Conservation (phyloP, 768 basidiomycete species). For the Amanita fuliginea region DNA sequence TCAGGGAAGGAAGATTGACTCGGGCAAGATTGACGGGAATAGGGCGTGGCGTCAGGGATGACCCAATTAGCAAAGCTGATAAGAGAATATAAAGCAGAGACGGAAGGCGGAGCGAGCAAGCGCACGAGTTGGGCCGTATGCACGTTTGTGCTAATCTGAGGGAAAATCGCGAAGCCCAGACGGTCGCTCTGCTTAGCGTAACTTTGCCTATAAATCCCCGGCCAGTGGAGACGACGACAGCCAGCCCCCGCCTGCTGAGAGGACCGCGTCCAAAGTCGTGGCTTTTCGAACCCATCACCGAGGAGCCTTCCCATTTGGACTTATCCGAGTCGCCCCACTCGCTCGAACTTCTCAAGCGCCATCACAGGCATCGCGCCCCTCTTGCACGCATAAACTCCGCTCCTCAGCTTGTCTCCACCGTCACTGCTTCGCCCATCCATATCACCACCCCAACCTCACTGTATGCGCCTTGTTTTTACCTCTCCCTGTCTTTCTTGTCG, state of each 20-base stretch:
- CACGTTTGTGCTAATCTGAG: constrained; percentile 4
- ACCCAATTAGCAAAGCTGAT: neutral
- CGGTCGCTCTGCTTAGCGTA: constrained; percentile 5
- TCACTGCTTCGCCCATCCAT: constrained; percentile 49
- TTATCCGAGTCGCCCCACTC: constrained; percentile 9
- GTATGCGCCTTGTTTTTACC: constrained; percentile 19
- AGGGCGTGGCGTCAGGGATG: neutral
- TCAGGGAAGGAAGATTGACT: neutral
- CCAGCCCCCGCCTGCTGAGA: constrained; percentile 9
- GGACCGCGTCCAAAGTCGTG: constrained; percentile 20
- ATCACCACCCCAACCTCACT: constrained; percentile 29
- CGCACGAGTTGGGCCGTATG: neutral
- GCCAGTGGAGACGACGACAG: constrained; percentile 6
- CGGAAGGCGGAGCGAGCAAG: neutral
- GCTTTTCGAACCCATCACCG: constrained; percentile 37
- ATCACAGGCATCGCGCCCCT: constrained; percentile 43
- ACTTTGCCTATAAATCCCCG: constrained; percentile 14
- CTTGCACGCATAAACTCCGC: constrained; percentile 37
- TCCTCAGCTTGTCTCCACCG: constrained; percentile 54
- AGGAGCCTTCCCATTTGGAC: constrained; percentile 32
- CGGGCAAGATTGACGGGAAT: neutral
- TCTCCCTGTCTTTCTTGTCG: constrained; percentile 9
- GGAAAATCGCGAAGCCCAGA: constrained; percentile 3
- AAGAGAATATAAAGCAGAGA: neutral
- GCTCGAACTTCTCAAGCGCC: constrained; percentile 43